Base-by-base conservation (phyloP, 768 basidiomycete species). In the Pleurotus ostreatus region DNA sequence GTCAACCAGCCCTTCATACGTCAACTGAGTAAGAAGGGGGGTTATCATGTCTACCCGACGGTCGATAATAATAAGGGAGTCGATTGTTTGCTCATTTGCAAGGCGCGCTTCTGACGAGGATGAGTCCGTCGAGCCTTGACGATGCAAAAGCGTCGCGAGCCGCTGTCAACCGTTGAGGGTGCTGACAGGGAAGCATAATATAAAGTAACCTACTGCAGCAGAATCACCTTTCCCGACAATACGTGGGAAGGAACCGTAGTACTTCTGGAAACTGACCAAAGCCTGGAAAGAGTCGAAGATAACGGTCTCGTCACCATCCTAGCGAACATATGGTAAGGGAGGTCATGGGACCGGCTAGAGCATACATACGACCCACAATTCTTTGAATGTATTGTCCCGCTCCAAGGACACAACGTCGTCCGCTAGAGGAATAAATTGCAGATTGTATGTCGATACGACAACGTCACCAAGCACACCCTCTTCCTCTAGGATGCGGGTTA, bases 401-500 rank as follows among this genome's bases (percentile, higher is more conserved):
- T 99, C 97, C 26, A 99, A 72, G 2, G 94, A 97, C 30, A 98
- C 73, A 57, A 98, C 84, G 69, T 99, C 97, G 15, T 92, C 88
- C 57, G 95, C 95, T 38, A 98, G 65, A 13, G 95, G 94, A 59
- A 98, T 93, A 63, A 98, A 92, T 63, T 95, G 94, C 20, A 99
- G 79, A 68, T 92, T 92, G 70, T 93, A 96, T 25, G 92, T 82
- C 16, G 85, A 83, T 26, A 98, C 82, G 6, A 82, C 86, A 45
- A 99, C 78, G 64, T 98, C 95, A n/a, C 97, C 97, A 13, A 95
- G 79, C 0, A 99, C 95, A n/a, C 96, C 97, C 65, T 97, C 90
- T 67, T 98, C 95, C 65, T 98, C 94, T 44, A 99, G 73, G 60
- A 94, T 86, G 55, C 86, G 83, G 34, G 85, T 82, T 52, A 95